Evolutionary conservation across 306 rosid species (phyloP).

Genomic region (Fagus sylvatica): DNA sequence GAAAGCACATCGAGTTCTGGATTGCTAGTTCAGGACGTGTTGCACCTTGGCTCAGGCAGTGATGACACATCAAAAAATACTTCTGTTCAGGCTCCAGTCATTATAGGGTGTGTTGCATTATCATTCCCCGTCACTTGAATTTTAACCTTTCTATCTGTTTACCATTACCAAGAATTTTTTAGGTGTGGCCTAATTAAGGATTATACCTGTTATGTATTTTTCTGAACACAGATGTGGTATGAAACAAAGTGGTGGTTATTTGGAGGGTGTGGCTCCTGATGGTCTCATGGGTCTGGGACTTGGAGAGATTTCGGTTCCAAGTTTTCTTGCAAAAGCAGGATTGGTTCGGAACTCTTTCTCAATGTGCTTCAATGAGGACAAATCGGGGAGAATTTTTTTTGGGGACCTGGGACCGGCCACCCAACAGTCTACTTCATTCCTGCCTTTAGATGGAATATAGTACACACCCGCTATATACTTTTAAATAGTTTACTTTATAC

Average conservation of each 20-base stretch:
- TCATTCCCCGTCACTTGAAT: constrained; percentile 15
- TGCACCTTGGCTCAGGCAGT: constrained; percentile 69
- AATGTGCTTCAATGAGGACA: constrained; percentile 68
- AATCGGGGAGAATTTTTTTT: constrained; percentile 80
- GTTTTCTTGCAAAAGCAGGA: constrained; percentile 81
- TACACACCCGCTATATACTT: constrained; percentile 33
- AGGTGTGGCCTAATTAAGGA: neutral
- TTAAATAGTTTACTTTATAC: constrained; percentile 6
- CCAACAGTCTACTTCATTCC: constrained; percentile 77
- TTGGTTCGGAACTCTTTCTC: constrained; percentile 75
- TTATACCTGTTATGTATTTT: constrained; percentile 23
- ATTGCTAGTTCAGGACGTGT: constrained; percentile 79
- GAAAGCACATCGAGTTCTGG: constrained; percentile 93
- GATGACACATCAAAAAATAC: constrained; percentile 42
- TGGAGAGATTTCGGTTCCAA: constrained; percentile 84
- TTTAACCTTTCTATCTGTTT: constrained; percentile 16
- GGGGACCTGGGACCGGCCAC: constrained; percentile 76
- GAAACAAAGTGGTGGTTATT: constrained; percentile 93
- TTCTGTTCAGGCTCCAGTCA: constrained; percentile 69
- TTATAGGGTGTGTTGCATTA: constrained; percentile 65
- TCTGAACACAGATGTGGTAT: constrained; percentile 76
- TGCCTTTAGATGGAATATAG: constrained; percentile 73
- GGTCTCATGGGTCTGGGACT: constrained; percentile 92
- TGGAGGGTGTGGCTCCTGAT: constrained; percentile 94
- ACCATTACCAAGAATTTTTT: neutral